These are phyloP conservation scores for Gentiana dahurica DNA, from an alignment of 257 asterid species.

Conservation along the genomic window DNA sequence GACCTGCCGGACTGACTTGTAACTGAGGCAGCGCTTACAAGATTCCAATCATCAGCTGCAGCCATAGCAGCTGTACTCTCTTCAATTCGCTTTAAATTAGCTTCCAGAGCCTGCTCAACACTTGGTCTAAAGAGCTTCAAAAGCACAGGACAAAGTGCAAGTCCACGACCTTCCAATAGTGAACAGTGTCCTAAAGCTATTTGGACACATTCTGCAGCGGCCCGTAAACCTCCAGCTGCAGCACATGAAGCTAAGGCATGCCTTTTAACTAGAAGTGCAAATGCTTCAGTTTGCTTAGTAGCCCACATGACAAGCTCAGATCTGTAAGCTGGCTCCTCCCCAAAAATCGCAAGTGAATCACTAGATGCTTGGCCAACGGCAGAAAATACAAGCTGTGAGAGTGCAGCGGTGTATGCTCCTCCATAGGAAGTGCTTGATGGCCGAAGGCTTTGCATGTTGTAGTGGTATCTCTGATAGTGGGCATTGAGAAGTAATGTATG, in stretches of 20 bases:
- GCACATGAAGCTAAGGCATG: conserved; percentile 98
- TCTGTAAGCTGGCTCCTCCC: conserved; percentile 82
- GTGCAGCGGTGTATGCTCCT: conserved; percentile 96
- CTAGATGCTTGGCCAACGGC: conserved; percentile 94
- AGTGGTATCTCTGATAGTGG: conserved; percentile 86
- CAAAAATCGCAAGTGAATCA: conserved; percentile 77
- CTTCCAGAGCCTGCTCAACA: conserved; percentile 96
- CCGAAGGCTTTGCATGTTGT: conserved; percentile 89
- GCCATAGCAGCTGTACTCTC: conserved; percentile 97
- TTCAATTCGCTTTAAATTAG: conserved; percentile 92
- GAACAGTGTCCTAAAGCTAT: conserved; percentile 97
- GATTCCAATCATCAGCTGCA: conserved; percentile 98
- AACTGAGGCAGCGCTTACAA: conserved; percentile 61
- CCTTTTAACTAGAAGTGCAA: conserved; percentile 78
- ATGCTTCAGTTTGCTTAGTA: conserved; percentile 84
- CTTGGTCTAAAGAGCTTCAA: conserved; percentile 89
- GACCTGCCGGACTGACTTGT: conserved; percentile 62
- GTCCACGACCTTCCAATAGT: conserved; percentile 87
- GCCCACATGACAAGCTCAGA: conserved; percentile 99
- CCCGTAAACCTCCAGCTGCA: conserved; percentile 97
- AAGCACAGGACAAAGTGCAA: conserved; percentile 92
- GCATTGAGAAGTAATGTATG: conserved; percentile 87
- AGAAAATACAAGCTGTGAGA: conserved; percentile 92
- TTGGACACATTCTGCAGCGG: conserved; percentile 99
- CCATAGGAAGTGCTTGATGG: conserved; percentile 97